Evolutionary conservation across 805 yeast species (phyloP).

Genomic region (Saccharomycopsis sp.): DNA sequence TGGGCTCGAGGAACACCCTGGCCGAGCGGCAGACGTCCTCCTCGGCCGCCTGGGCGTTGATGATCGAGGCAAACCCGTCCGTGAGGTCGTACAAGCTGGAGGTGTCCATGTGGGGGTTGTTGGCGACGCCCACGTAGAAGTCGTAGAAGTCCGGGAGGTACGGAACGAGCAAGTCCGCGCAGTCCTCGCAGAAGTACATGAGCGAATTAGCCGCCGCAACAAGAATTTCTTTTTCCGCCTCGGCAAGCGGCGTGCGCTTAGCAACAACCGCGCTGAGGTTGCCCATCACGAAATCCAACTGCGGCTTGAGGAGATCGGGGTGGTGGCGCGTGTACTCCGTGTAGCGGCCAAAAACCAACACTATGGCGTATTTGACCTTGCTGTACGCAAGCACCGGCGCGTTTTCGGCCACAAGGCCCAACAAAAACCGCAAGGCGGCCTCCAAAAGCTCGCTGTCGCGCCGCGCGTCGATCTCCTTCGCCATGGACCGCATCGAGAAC

Average conservation of each 20-base stretch:
- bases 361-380: conserved; percentile 85
- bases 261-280: conserved; percentile 48
- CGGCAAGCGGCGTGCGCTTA: conserved; percentile 21
- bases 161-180: conserved; percentile 56
- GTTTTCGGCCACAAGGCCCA: conserved; percentile 68
- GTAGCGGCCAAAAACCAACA: conserved; percentile 90
- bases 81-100: conserved; percentile 72
- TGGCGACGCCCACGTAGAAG: conserved; percentile 54
- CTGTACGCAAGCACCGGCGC: conserved; percentile 28
- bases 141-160: conserved; percentile 69
- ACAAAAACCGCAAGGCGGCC: conserved; percentile 42
- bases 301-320: conserved; percentile 63
- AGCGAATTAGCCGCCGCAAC: conserved; percentile 90
- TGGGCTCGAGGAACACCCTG: conserved; percentile 60
- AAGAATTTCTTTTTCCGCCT: conserved; percentile 39
- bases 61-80: conserved; percentile 84
- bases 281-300: conserved; percentile 72
- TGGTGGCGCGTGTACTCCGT: conserved; percentile 92
- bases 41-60: conserved; percentile 48
- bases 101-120: conserved; percentile 44
- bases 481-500: conserved; percentile 89
- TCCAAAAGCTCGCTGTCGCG: conserved; percentile 64
- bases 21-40: conserved; percentile 48
- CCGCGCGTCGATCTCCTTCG: conserved; percentile 68
- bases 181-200: conserved; percentile 92